Base-by-base conservation (phyloP, 495 filamentous ascomycete species). In the Aspergillus conjunctus region DNA sequence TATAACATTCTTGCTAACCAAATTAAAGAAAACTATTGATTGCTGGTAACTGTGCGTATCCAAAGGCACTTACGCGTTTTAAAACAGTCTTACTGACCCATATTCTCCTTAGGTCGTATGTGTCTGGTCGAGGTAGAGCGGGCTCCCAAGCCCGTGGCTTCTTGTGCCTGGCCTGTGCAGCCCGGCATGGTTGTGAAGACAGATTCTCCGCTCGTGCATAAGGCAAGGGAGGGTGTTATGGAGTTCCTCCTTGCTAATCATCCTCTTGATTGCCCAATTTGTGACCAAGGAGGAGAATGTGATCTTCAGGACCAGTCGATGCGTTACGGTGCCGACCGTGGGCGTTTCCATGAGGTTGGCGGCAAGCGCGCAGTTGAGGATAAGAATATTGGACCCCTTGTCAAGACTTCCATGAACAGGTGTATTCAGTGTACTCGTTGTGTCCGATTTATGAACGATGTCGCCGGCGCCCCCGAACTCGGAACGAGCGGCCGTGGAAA, bases 361-460 rank as follows among this genome's bases (percentile, higher is more conserved):
- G 94, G 94, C 66, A 98, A 98, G 84, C 90, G 94, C 74, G 94
- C 91, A 6, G 92, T 97, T 32, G 94, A 98, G 80, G 94, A 98
- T 74, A 98, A 98, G 83, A 98, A 98, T 71, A 97, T 98, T 65
- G 94, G 94, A 7, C 94, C 94, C n/a, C 75, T 98, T 58, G 88
- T 98, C 73, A 98, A 98, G 82, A 98, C 94, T 15, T 98, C 95
- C n/a, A 98, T 98, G 94, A 98, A 98, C 79, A 83, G 94, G 70
- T 98, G 94, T 79, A 98, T 98, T 71, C 94, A 98, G 78, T 98
- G 94, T 80, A 98, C 94, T 65, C 86, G 94, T 69, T 98, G 94
- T 77, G 85, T 98, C 62, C 92, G 94, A 65, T 98, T 98, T 75
- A 91, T 94, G 70, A 98, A 97, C 74, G 94, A 98, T 73, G 82